A percentile compares a stretch with the other conserved stretches of the same genome.
These are phyloP conservation scores for Aspergillus sclerotioniger DNA, from an alignment of 495 filamentous ascomycete genomes.

Conservation along the genomic window DNA sequence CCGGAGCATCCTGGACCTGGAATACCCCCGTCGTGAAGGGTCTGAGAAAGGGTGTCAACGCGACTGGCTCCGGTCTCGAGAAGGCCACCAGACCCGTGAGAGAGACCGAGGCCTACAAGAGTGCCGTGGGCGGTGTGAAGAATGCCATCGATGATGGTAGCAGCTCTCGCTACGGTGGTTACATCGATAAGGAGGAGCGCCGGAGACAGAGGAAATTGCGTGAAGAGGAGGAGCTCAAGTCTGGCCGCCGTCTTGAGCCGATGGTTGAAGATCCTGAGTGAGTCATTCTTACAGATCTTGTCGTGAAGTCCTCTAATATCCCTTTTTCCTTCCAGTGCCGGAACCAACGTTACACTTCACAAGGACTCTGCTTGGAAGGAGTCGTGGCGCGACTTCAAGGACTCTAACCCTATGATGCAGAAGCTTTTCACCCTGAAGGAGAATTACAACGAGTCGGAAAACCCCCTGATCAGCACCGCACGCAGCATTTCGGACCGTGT, in stretches of 20 bases:
- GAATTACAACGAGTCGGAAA: conserved; percentile 92
- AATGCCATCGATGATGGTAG: conserved; percentile 95
- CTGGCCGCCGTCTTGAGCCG: conserved; percentile 48
- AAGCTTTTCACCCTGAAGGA: conserved; percentile 78
- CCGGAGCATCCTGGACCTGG: conserved; percentile 94
- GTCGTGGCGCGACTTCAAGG: conserved; percentile 88
- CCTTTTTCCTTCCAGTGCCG: conserved; percentile 59
- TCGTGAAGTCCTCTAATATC: conserved; percentile 23
- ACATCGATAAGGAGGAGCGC: conserved; percentile 92
- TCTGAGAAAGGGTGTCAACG: conserved; percentile 79
- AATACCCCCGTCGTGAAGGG: conserved; percentile 91
- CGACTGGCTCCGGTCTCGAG: conserved; percentile 82
- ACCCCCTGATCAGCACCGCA: conserved; percentile 88
- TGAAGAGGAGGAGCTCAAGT: conserved; percentile 61
- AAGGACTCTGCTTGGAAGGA: conserved; percentile 97
- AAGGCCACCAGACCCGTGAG: conserved; percentile 91
- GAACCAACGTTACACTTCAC: conserved; percentile 90
- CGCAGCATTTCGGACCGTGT: conserved; percentile 90
- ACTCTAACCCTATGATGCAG: conserved; percentile 85
- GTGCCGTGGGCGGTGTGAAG: conserved; percentile 69
- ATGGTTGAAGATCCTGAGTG: conserved; percentile 84
- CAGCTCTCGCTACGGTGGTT: conserved; percentile 93
- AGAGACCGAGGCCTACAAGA: conserved; percentile 90
- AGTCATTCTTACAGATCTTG: conserved; percentile 29
- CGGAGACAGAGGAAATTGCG: conserved; percentile 69